A percentile compares a stretch with the other conserved stretches of the same genome.
Evolutionary conservation across 148 eudicot genomes (phyloP).

Genomic region (Rhododendron molle): DNA sequence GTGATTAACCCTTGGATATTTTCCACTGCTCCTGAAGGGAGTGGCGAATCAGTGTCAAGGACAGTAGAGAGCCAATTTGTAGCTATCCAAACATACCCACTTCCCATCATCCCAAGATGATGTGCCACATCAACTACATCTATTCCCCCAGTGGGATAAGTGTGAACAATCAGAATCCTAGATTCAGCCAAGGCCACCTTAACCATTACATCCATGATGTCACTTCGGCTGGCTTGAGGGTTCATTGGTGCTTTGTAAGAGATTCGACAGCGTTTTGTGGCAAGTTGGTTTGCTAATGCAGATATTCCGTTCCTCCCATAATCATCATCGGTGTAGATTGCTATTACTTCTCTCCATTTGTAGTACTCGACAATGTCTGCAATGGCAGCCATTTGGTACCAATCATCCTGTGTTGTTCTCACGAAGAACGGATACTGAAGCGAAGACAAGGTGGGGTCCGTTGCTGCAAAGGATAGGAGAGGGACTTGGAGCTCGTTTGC

Average conservation of each 20-base stretch:
- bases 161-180: conserved; percentile 52
- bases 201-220: conserved; percentile 36
- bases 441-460: conserved; percentile 61
- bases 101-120: conserved; percentile 21
- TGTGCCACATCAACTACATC: conserved; percentile 26
- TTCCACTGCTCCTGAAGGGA: neutral
- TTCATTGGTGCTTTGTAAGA: conserved; percentile 42
- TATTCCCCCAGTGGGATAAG: conserved; percentile 31
- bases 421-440: conserved; percentile 51
- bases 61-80: conserved; percentile 29
- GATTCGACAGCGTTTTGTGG: conserved; percentile 33
- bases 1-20: conserved; percentile 35
- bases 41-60: conserved; percentile 17
- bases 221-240: conserved; percentile 33
- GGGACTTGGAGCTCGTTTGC: conserved; percentile 60
- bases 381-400: conserved; percentile 62
- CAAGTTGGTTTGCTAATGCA: conserved; percentile 40
- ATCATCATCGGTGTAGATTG: conserved; percentile 56
- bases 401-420: conserved; percentile 44
- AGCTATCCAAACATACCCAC: conserved; percentile 33
- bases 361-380: conserved; percentile 48
- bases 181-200: conserved; percentile 43
- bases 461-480: conserved; percentile 54
- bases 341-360: conserved; percentile 54
- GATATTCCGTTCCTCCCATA: conserved; percentile 61